Evolutionary conservation across 176 grass and related monocot species (phyloP).

Genomic region (Areca catechu): DNA sequence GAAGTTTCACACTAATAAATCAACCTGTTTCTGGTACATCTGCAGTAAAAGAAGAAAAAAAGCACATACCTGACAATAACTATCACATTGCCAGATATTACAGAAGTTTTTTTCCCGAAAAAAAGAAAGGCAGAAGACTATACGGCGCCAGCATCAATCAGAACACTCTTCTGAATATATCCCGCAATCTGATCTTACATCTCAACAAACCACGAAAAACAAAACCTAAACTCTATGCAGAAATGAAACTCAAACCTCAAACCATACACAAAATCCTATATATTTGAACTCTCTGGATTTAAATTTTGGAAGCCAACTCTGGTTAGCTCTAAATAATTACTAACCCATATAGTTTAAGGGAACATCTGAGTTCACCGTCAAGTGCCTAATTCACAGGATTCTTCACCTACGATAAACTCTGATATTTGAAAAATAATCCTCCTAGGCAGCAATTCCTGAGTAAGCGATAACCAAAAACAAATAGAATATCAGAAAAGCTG

Average conservation of each 20-base stretch:
- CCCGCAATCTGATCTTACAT: conserved; percentile 56
- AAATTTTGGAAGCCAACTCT: conserved; percentile 51
- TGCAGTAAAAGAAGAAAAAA: conserved; percentile 28
- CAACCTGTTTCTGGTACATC: conserved; percentile 37
- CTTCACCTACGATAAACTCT: conserved; percentile 46
- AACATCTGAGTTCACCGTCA: conserved; percentile 50
- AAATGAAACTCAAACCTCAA: conserved; percentile 69
- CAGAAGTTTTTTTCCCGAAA: conserved; percentile 28
- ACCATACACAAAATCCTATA: conserved; percentile 55
- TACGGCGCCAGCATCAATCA: conserved; percentile 66
- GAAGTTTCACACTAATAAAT: conserved; percentile 33
- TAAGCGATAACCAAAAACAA: conserved; percentile 12
- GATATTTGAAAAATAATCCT: conserved; percentile 42
- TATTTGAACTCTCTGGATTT: conserved; percentile 45
- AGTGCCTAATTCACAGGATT: conserved; percentile 42
- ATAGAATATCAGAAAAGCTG: conserved; percentile 20
- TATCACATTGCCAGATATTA: conserved; percentile 61
- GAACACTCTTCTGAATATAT: conserved; percentile 62
- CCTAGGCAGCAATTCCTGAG: conserved; percentile 56
- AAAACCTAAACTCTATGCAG: conserved; percentile 33
- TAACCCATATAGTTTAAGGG: conserved; percentile 64
- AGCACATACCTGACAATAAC: conserved; percentile 34
- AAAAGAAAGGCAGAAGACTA: conserved; percentile 35
- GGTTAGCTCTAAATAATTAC: conserved; percentile 62
- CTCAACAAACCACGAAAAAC: conserved; percentile 54